Evolutionary conservation across 1,284 basidiomycete species (phyloP), one percentile per base, ranked within the genome.

Genomic region (Fomitopsis palustris): DNA sequence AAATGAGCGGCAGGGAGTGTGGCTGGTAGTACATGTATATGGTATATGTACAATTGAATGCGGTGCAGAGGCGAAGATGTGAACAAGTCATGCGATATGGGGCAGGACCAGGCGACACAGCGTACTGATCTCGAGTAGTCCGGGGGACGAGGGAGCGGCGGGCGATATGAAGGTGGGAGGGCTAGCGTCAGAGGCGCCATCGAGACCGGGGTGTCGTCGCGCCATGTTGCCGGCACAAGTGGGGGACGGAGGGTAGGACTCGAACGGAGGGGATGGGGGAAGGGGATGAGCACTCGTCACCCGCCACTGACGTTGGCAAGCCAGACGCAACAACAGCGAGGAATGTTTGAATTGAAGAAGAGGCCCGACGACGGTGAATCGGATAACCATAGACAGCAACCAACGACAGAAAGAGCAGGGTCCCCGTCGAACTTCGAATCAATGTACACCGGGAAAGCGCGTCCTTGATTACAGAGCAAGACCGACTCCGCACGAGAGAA

Each of bases 11-110:
- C 49, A 23, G 31, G n/a, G 31, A 31, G 33, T 9, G 19, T 33
- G 16, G 31, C 27, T 52, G 33, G 49, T 37, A 14, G 49, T 52
- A 52, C 49, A 52, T 37, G 49, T 29, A 52, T 52, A 52, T 52
- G 49, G 49, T 37, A 37, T 52, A 52, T 52, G 49, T 52, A 52
- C 49, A 52, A 52, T 52, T 52, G 49, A 52, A 52, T 37, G 49
- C 19, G 49, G 35, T 52, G 49, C 49, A 33, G 27, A 31, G 33
- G 21, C 31, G 31, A 33, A 37, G 49, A 37, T 33, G 49, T 31
- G 31, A 52, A 33, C n/a, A 29, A 37, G 29, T 10, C 49, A 52
- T 52, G 49, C 49, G 25, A 27, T 47, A 29, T 27, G 45, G 45
- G 45, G 25, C 45, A 10, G 6, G 45, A 27, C 45, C 25, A 21